These are phyloP conservation scores for Globisporangium echinulatum DNA, from an alignment of 352 stramenopile species.

Conservation along the genomic window DNA sequence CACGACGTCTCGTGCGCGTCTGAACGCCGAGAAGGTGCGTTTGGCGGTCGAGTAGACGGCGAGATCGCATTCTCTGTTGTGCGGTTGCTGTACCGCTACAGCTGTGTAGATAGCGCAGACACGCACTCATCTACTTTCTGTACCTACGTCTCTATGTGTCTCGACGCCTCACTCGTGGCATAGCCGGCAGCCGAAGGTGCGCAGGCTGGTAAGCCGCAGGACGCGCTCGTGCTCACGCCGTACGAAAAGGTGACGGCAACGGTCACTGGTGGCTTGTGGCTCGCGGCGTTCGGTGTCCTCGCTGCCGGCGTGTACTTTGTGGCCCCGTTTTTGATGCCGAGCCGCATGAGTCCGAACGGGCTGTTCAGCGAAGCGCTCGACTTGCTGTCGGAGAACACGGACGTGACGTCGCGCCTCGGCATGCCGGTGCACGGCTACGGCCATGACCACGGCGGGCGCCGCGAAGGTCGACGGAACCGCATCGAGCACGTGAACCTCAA, in stretches of 20 bases:
- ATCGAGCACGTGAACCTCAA: constrained; percentile 93
- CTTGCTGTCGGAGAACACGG: constrained; percentile 67
- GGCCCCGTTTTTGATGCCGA: constrained; percentile 85
- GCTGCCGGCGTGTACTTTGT: constrained; percentile 91
- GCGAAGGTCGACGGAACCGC: constrained; percentile 92
- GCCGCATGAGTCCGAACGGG: constrained; percentile 81
- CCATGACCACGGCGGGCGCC: constrained; percentile 89
- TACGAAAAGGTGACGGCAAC: constrained; percentile 93
- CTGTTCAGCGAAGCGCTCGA: constrained; percentile 75
- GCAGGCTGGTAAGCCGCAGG: constrained; percentile 46
- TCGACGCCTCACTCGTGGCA: not conserved
- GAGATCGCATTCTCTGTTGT: no score
- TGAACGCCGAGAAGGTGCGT: constrained; percentile 53
- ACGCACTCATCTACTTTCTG: not conserved
- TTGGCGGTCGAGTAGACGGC: no score
- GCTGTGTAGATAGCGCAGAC: not conserved
- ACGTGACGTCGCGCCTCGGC: constrained; percentile 76
- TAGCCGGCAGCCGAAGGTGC: constrained; percentile 29
- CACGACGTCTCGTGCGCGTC: constrained; percentile 36
- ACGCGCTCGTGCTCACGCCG: constrained; percentile 87
- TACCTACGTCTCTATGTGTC: not conserved
- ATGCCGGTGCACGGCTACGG: constrained; percentile 91
- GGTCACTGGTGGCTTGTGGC: constrained; percentile 85
- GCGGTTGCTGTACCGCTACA: not conserved
- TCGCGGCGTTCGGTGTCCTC: constrained; percentile 78